phyloP scores from a whole-genome alignment of 2,329 filamentous ascomycete genomes.

The Fusarium dlaminii region DNA sequence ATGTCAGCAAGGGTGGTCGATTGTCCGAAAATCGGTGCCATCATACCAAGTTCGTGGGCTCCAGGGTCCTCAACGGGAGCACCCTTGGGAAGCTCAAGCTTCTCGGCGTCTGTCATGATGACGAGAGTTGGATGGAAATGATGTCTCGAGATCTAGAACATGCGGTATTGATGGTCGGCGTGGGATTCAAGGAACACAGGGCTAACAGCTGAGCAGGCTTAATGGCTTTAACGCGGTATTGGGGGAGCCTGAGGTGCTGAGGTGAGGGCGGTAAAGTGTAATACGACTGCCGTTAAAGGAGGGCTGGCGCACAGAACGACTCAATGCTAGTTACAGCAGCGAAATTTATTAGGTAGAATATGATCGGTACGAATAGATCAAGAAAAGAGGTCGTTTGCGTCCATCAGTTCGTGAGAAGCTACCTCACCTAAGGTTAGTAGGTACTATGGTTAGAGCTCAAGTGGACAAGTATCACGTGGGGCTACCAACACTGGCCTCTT shows the following conservation, averaged over 20 bases:
- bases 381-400: slow-evolving; percentile 30
- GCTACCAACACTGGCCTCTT: background rate
- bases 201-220: slow-evolving; percentile 16
- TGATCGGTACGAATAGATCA: background rate
- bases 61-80: slow-evolving; percentile 61
- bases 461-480: slow-evolving; percentile 42
- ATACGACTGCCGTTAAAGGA: background rate
- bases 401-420: slow-evolving; percentile 14
- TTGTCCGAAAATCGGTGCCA: background rate
- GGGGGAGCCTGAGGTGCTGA: background rate
- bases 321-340: background rate
- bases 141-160: slow-evolving; percentile 21
- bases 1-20: slow-evolving; percentile 37
- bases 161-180: slow-evolving; percentile 35
- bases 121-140: background rate
- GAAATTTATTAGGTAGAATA: slow-evolving; percentile 11
- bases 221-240: slow-evolving; percentile 2
- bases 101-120: slow-evolving; percentile 45
- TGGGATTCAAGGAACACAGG: slow-evolving; percentile 24
- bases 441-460: slow-evolving; percentile 3
- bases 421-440: background rate
- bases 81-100: slow-evolving; percentile 47
- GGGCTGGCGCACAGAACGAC: background rate
- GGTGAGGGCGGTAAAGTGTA: slow-evolving; percentile 5
- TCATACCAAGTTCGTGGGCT: slow-evolving; percentile 66